Conservation (phyloP, 768 basidiomycete genomes). For the Mycena vitilis region DNA sequence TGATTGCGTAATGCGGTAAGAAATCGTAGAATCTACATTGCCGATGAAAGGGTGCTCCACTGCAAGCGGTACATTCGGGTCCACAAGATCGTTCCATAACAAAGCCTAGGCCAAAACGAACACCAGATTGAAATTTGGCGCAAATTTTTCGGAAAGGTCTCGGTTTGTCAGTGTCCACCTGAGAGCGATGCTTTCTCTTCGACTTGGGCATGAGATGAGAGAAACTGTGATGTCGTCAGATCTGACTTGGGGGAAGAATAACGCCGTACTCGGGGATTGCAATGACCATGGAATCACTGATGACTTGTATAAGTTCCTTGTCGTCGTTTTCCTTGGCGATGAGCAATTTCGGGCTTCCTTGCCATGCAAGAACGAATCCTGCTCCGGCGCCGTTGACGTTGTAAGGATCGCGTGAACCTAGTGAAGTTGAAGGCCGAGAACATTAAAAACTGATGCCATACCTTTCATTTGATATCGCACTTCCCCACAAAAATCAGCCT, state of each 20-base stretch:
- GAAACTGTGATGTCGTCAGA: slow-evolving; percentile 29
- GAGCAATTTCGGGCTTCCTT: slow-evolving; percentile 75
- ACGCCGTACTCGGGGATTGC: slow-evolving; percentile 84
- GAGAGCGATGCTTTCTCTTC: slow-evolving; percentile 38
- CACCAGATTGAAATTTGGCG: slow-evolving; percentile 86
- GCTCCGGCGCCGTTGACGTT: slow-evolving; percentile 75
- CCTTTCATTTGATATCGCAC: slow-evolving; percentile 91
- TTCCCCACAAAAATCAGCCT: slow-evolving; percentile 73
- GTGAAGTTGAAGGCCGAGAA: slow-evolving; percentile 17
- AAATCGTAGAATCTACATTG: slow-evolving; percentile 85
- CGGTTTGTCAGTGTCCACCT: slow-evolving; percentile 32
- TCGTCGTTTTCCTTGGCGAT: slow-evolving; percentile 80
- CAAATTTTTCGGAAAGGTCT: slow-evolving; percentile 74
- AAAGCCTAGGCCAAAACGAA: slow-evolving; percentile 88
- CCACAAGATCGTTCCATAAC: slow-evolving; percentile 86
- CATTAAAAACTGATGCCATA: slow-evolving; percentile 41
- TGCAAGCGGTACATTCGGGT: slow-evolving; percentile 71
- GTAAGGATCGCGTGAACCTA: slow-evolving; percentile 89
- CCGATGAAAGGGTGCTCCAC: slow-evolving; percentile 74
- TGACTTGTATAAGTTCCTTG: slow-evolving; percentile 84
- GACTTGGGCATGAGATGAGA: slow-evolving; percentile 39
- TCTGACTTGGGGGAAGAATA: not conserved
- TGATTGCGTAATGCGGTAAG: slow-evolving; percentile 82
- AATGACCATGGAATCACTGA: slow-evolving; percentile 82
- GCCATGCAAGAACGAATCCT: slow-evolving; percentile 90